Base-by-base conservation (phyloP, 1,139 yeast genomes). In the Suhomyces terraborum region DNA sequence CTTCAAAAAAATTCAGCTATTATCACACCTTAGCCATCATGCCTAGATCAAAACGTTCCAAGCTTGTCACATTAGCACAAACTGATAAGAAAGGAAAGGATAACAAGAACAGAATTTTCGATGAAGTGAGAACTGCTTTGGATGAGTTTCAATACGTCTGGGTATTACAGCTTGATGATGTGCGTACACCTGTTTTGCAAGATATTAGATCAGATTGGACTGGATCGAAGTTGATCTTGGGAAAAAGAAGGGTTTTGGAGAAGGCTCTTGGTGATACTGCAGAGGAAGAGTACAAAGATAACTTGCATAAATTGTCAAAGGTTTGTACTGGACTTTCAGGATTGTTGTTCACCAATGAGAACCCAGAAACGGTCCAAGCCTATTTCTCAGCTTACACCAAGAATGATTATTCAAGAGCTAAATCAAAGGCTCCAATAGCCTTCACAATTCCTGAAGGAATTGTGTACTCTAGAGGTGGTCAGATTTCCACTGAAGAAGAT, bases 21-120 rank as follows among this genome's bases (percentile, higher is more conserved):
- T 29, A 29, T 5, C 25, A 14, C 24, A 31, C 12, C 20, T 36
- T 68, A 51, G 16, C 4, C 19, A 22, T 9, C 46, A 89, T 89
- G 98, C 96, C 98, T 51, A 88, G 95, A 79, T 88, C 96, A 32
- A 89, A 81, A 68, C 89, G 97, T 80, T 82, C 95, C 51, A 87
- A 83, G 77, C 81, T 87, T 56, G 95, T 93, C 47, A 88, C 98
- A n/a, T 75, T 93, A 55, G 93, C 98, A 27, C 93, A 91, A 63
- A 91, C 98, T 48, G 97, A 89, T 52, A 93, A 89, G 67, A 93
- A 93, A 65, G 96, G 96, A 41, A 83, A 84, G 53, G 97, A 88
- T 55, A 91, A 89, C 66, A 93, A 93, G 64, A 93, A 82, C 55
- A 77, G 93, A 59, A 82, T 91, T 54, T 93, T 89, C 51, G 96